Conservation (phyloP, 805 yeast species). For the Kuraishia ogatae region DNA sequence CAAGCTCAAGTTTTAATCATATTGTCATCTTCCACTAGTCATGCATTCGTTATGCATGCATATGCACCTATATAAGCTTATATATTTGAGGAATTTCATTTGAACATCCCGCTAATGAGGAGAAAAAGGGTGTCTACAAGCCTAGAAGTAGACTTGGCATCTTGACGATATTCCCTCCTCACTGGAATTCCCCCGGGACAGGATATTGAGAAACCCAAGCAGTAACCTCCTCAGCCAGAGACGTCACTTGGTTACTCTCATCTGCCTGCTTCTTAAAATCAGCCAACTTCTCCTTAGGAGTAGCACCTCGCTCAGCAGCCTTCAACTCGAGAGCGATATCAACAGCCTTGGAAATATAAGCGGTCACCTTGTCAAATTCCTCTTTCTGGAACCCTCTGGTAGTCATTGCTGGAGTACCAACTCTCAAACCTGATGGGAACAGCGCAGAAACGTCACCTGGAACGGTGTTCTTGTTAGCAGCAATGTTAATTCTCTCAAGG, state of each 20-base stretch:
- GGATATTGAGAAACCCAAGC: slow-evolving; percentile 72
- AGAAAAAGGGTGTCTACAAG: not conserved
- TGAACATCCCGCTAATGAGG: not conserved
- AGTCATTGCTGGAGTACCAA: slow-evolving; percentile 98
- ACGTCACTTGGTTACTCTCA: slow-evolving; percentile 51
- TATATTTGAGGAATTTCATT: not conserved
- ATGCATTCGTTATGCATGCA: no score
- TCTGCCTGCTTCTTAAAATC: slow-evolving; percentile 67
- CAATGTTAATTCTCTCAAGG: slow-evolving; percentile 84
- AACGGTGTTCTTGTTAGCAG: slow-evolving; percentile 91
- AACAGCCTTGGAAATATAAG: slow-evolving; percentile 73
- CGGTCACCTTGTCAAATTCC: slow-evolving; percentile 77
- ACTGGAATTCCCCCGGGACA: slow-evolving; percentile 71
- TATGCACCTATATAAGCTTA: no score
- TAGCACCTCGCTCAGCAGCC: slow-evolving; percentile 45
- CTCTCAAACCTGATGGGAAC: slow-evolving; percentile 92
- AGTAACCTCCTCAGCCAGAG: slow-evolving; percentile 56
- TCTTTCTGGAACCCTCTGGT: slow-evolving; percentile 80
- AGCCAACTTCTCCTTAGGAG: slow-evolving; percentile 51
- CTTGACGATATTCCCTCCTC: not conserved
- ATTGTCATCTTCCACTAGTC: no score
- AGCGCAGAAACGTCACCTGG: slow-evolving; percentile 96
- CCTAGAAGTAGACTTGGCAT: not conserved
- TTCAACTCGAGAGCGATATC: slow-evolving; percentile 56
- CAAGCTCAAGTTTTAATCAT: no score